Percentiles rank a stretch among this genome's conserved stretches.
Evolutionary conservation across 306 rosid genomes (phyloP).

Genomic region (Lotus japonicus): DNA sequence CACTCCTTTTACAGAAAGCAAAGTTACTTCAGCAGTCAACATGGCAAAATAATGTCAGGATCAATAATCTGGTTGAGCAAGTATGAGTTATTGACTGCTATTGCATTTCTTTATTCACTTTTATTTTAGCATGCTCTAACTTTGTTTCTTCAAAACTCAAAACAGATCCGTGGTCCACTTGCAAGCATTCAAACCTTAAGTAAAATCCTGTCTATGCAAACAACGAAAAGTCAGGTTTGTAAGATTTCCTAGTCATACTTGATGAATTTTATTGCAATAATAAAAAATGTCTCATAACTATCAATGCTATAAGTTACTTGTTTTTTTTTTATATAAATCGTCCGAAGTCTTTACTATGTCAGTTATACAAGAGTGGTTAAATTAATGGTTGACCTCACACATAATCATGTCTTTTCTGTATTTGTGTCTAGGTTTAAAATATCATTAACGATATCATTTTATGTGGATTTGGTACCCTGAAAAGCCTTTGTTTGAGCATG

Average conservation of each 20-base stretch:
- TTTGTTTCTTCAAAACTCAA: slow-evolving; percentile 11
- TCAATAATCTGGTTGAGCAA: slow-evolving; percentile 79
- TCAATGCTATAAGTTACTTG: not conserved
- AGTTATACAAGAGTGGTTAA: not conserved
- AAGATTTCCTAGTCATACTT: not conserved
- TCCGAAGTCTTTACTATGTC: not conserved
- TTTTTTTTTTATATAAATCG: not conserved
- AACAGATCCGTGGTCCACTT: slow-evolving; percentile 90
- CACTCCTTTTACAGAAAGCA: slow-evolving; percentile 60
- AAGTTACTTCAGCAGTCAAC: slow-evolving; percentile 86
- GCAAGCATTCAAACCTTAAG: slow-evolving; percentile 83
- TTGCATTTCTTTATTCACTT: not conserved
- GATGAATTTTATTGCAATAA: not conserved
- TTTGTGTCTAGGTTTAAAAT: not conserved
- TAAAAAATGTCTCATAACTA: not conserved
- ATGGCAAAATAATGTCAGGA: slow-evolving; percentile 89
- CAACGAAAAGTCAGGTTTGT: slow-evolving; percentile 76
- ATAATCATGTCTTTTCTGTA: not conserved
- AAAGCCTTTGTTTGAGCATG: not conserved
- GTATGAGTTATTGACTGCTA: slow-evolving; percentile 30
- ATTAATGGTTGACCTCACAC: not conserved
- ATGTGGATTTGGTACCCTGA: not conserved
- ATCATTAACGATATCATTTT: not conserved
- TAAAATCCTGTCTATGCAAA: slow-evolving; percentile 74
- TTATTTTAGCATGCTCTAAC: slow-evolving; percentile 17